These are phyloP conservation scores for Haberlea rhodopensis DNA, from an alignment of 257 asterid genomes.

Conservation along the genomic window DNA sequence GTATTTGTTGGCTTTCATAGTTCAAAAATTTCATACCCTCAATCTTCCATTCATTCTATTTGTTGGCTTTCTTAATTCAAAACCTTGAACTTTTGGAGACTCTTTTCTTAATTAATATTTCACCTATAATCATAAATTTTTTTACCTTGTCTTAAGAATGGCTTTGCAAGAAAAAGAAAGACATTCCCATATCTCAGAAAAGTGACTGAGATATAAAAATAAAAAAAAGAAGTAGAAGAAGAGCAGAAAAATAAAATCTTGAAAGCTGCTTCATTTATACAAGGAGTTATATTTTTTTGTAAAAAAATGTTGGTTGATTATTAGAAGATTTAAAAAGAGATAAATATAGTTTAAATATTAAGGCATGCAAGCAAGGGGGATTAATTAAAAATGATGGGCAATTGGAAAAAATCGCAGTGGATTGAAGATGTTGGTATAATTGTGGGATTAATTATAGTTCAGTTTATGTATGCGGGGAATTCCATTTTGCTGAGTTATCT, in stretches of 20 bases:
- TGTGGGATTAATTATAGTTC: conserved; percentile 62
- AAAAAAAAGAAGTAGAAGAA: no score
- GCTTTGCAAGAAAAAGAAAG: neutral
- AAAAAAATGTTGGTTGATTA: conserved; percentile 8
- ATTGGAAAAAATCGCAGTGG: conserved; percentile 27
- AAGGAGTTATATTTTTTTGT: neutral
- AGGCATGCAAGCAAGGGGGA: conserved; percentile 10
- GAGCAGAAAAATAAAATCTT: no score
- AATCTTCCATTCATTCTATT: neutral
- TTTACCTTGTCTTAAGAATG: no score
- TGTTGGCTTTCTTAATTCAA: neutral
- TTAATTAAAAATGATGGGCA: neutral
- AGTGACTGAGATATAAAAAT: neutral
- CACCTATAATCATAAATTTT: no score
- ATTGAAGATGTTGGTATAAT: conserved; percentile 52
- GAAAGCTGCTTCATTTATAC: neutral
- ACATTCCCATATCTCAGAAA: neutral
- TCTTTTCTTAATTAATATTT: neutral
- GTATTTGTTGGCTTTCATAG: neutral
- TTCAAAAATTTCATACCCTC: neutral
- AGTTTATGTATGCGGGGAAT: conserved; percentile 73
- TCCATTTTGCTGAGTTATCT: conserved; percentile 64
- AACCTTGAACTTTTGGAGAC: neutral
- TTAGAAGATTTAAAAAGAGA: no score
- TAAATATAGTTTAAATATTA: no score